Conservation (phyloP, 176 grass and related monocot species). For the Aegilops bicornis region DNA sequence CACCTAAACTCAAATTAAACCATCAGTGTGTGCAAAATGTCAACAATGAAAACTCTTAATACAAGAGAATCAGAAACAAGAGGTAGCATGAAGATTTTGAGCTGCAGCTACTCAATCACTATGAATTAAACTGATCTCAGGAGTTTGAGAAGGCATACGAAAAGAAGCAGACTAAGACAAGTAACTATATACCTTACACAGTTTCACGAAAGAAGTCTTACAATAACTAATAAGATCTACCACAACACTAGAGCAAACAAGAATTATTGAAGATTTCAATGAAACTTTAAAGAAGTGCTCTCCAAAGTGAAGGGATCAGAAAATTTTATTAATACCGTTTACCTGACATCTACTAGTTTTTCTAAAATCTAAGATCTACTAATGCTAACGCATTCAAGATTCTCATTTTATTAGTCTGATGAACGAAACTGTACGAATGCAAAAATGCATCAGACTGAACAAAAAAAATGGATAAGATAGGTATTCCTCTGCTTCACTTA, state of each 20-base stretch:
- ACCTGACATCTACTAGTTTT: background rate
- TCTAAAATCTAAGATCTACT: background rate
- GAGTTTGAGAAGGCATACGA: background rate
- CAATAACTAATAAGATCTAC: background rate
- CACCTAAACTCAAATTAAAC: too few relatives aligned
- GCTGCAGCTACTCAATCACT: background rate
- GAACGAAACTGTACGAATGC: background rate
- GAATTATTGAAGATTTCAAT: background rate
- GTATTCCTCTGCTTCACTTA: slow-evolving; percentile 10
- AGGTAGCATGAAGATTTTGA: background rate
- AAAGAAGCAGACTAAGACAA: background rate
- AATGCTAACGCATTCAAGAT: background rate
- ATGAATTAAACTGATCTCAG: background rate
- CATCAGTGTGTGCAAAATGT: background rate
- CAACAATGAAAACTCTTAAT: background rate
- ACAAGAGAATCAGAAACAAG: slow-evolving; percentile 3
- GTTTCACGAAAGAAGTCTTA: background rate
- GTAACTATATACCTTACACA: background rate
- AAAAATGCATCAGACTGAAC: background rate
- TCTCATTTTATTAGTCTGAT: background rate
- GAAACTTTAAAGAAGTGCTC: background rate
- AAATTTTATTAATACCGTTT: background rate
- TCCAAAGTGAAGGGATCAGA: background rate
- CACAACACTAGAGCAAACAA: background rate
- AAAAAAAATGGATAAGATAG: background rate